These are phyloP conservation scores for Malassezia yamatoensis DNA, from an alignment of 1,284 basidiomycete genomes.

Conservation along the genomic window DNA sequence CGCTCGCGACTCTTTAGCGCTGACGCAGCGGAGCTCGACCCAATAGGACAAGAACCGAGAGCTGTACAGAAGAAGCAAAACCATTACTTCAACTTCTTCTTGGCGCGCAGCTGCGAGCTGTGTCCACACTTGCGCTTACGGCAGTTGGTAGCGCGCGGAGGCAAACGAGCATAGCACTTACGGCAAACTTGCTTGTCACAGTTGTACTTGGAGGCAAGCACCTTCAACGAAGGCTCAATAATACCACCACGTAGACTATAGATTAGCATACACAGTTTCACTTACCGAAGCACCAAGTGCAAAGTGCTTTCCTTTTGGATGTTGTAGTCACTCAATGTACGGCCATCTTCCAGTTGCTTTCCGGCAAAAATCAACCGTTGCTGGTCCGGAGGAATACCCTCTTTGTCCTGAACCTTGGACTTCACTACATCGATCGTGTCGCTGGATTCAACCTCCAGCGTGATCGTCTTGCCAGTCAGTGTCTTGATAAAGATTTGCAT, in stretches of 20 bases:
- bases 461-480: constrained; percentile 50
- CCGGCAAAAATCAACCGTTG: constrained; percentile 45
- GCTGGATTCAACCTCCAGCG: constrained; percentile 43
- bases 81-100: constrained; percentile 88
- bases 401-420: constrained; percentile 49
- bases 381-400: constrained; percentile 45
- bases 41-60: too few species aligned
- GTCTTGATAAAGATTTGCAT: constrained; percentile 47
- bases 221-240: constrained; percentile 97
- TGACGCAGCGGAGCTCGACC: too few species aligned
- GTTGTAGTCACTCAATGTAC: constrained; percentile 53
- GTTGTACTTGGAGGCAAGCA: constrained; percentile 75
- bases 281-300: constrained; percentile 73
- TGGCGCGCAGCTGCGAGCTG: constrained; percentile 53
- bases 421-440: constrained; percentile 60
- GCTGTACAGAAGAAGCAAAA: background rate
- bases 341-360: constrained; percentile 46
- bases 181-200: constrained; percentile 70
- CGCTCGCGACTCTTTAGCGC: background rate
- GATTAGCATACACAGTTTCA: background rate
- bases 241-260: constrained; percentile 89
- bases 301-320: constrained; percentile 99
- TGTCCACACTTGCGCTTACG: constrained; percentile 57
- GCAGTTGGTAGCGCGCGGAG: constrained; percentile 98
- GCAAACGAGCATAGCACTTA: constrained; percentile 98